A percentile compares a stretch with the other conserved stretches of the same genome.
phyloP scores from a whole-genome alignment of 208 protist genomes.

The Crithidia thermophila region DNA sequence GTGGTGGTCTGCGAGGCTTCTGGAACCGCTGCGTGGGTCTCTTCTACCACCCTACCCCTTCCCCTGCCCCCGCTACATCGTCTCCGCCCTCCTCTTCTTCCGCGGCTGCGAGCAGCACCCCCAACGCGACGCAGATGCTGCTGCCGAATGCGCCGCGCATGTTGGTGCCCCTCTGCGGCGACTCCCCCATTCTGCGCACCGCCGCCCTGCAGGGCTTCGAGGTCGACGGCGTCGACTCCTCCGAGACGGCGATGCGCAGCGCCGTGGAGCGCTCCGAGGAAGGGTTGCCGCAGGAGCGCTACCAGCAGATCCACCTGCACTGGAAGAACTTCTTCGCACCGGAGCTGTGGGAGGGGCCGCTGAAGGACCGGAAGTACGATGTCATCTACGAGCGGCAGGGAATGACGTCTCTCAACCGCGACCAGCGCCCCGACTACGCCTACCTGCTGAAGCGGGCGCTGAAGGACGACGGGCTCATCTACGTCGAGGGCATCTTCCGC shows the following conservation, averaged over 20 bases:
- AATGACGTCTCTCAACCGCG: conserved; percentile 80
- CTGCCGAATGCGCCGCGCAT: conserved; percentile 36
- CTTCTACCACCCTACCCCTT: background rate
- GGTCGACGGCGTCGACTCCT: conserved; percentile 83
- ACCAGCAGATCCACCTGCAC: conserved; percentile 64
- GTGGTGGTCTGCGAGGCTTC: background rate
- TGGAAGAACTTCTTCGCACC: conserved; percentile 80
- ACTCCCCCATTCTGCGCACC: conserved; percentile 81
- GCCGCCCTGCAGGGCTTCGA: conserved; percentile 75
- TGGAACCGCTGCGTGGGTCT: conserved; percentile 2
- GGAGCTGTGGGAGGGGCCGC: conserved; percentile 72
- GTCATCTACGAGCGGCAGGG: conserved; percentile 90
- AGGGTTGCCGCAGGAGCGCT: conserved; percentile 42
- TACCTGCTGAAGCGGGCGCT: conserved; percentile 82
- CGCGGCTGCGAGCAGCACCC: background rate
- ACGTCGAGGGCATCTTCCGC: conserved; percentile 89
- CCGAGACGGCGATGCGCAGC: conserved; percentile 76
- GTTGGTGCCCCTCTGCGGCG: conserved; percentile 88
- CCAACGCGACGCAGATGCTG: background rate
- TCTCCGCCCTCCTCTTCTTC: background rate
- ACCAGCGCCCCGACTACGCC: conserved; percentile 84
- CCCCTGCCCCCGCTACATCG: background rate
- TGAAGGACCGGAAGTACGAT: conserved; percentile 64
- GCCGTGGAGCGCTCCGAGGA: conserved; percentile 68
- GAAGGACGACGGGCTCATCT: conserved; percentile 84